Percentiles rank a stretch among this genome's conserved stretches.
phyloP scores from a whole-genome alignment of 75 land plant genomes.

The Selaginella moellendorffii region DNA sequence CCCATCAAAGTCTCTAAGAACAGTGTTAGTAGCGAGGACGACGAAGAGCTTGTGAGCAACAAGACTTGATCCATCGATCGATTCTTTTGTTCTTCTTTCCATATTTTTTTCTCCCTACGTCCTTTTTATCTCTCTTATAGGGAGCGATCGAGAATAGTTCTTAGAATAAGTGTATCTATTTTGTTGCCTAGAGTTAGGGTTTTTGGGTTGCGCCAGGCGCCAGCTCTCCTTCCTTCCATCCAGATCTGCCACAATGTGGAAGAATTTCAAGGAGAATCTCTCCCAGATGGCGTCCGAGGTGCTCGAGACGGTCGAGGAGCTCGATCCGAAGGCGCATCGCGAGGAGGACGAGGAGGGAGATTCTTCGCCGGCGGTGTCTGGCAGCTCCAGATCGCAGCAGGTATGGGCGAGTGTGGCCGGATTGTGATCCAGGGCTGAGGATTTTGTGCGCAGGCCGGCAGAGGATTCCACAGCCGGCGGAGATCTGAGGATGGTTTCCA shows the following conservation, averaged over 20 bases:
- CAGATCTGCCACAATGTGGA: conserved; percentile 61
- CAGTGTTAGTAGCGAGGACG: conserved; percentile 14
- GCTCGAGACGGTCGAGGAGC: conserved; percentile 47
- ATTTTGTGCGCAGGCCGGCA: too few species aligned
- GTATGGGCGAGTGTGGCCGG: background rate
- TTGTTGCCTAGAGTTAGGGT: too few species aligned
- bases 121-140: too few species aligned
- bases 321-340: conserved; percentile 20
- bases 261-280: conserved; percentile 64
- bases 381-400: background rate
- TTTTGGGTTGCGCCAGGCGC: too few species aligned
- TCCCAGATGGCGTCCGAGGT: conserved; percentile 79
- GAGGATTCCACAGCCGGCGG: too few species aligned
- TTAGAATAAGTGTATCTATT: too few species aligned
- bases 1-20: conserved; percentile 27
- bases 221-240: too few species aligned
- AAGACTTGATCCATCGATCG: too few species aligned
- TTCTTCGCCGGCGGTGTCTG: background rate
- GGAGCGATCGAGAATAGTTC: too few species aligned
- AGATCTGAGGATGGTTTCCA: too few species aligned
- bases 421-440: background rate
- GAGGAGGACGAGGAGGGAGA: background rate
- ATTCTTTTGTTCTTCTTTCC: too few species aligned
- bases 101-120: too few species aligned
- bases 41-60: conserved; percentile 7